Percentiles rank a stretch among this genome's conserved stretches.
Conservation (phyloP, 1,139 yeast genomes). For the Suhomyces chickasaworum region DNA sequence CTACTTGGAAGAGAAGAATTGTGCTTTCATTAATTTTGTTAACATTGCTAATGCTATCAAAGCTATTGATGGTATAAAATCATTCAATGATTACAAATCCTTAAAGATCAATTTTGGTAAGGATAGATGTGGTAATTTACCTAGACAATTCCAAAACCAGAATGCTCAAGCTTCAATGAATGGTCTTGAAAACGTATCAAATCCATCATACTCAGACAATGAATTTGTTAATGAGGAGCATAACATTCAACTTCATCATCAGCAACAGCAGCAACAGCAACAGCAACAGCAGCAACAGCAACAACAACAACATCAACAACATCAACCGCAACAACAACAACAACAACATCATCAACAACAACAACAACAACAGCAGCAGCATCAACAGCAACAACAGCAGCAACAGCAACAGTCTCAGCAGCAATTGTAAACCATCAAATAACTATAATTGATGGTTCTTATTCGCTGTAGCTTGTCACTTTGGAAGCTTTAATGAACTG, state of each 20-base stretch:
- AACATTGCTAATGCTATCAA: constrained; percentile 82
- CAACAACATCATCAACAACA: constrained; percentile 12
- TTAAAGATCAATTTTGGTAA: constrained; percentile 76
- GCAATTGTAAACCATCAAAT: constrained; percentile 4
- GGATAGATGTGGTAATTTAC: constrained; percentile 89
- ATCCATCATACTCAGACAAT: constrained; percentile 31
- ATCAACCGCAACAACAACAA: constrained; percentile 5
- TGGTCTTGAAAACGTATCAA: constrained; percentile 26
- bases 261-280: constrained; percentile 11
- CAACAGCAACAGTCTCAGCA: constrained; percentile 6
- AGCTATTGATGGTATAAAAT: constrained; percentile 65
- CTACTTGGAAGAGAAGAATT: constrained; percentile 73
- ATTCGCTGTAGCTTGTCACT: background rate
- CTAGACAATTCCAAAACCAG: constrained; percentile 49
- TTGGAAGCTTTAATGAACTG: constrained; percentile 6
- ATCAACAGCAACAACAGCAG: constrained; percentile 9
- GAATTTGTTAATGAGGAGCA: constrained; percentile 30
- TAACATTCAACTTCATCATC: constrained; percentile 13
- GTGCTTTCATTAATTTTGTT: constrained; percentile 80
- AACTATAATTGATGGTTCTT: background rate
- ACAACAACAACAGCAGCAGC: constrained; percentile 11
- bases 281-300: constrained; percentile 11
- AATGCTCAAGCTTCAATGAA: constrained; percentile 18
- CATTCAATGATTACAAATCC: constrained; percentile 38
- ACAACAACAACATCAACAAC: constrained; percentile 9